Percentiles rank a stretch among this genome's conserved stretches.
These are phyloP conservation scores for Cladosporium sp. DNA, from an alignment of 2,329 filamentous ascomycete genomes.

Conservation along the genomic window DNA sequence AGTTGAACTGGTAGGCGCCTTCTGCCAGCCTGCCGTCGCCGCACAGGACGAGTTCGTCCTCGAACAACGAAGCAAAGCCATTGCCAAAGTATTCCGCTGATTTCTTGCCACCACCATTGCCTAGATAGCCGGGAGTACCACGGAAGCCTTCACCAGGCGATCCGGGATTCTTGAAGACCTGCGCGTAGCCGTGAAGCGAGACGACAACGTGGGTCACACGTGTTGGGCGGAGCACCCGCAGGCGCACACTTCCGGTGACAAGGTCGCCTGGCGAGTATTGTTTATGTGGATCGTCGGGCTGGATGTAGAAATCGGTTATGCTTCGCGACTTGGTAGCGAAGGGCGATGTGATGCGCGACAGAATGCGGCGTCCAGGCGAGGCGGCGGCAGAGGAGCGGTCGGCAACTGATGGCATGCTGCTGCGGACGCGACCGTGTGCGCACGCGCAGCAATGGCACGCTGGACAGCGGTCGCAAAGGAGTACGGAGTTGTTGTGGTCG, in stretches of 20 bases:
- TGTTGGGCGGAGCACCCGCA: conserved; percentile 72
- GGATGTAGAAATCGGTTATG: conserved; percentile 76
- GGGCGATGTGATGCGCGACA: conserved; percentile 58
- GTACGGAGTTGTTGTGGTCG: not conserved
- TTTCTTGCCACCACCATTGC: conserved; percentile 48
- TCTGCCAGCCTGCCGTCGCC: conserved; percentile 74
- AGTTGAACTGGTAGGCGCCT: conserved; percentile 77
- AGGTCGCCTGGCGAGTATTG: conserved; percentile 74
- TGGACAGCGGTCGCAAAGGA: not conserved
- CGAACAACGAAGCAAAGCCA: conserved; percentile 77
- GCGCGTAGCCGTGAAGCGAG: conserved; percentile 74
- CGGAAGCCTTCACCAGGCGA: conserved; percentile 55
- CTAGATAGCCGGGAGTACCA: conserved; percentile 44
- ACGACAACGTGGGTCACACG: conserved; percentile 79
- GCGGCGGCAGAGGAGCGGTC: conserved; percentile 16
- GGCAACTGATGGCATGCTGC: conserved; percentile 20
- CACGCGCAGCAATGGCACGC: conserved; percentile 8
- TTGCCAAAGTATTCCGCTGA: conserved; percentile 66
- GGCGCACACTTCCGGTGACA: conserved; percentile 70
- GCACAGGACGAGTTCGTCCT: conserved; percentile 78
- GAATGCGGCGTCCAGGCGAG: conserved; percentile 37
- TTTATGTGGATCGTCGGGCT: conserved; percentile 73
- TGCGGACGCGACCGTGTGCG: conserved; percentile 15
- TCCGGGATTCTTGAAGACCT: conserved; percentile 72
- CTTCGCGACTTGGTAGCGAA: conserved; percentile 61